Evolutionary conservation across 345 rosid genomes (phyloP), one percentile per base, ranked within the genome.

Genomic region (Carallia pectinifolia): DNA sequence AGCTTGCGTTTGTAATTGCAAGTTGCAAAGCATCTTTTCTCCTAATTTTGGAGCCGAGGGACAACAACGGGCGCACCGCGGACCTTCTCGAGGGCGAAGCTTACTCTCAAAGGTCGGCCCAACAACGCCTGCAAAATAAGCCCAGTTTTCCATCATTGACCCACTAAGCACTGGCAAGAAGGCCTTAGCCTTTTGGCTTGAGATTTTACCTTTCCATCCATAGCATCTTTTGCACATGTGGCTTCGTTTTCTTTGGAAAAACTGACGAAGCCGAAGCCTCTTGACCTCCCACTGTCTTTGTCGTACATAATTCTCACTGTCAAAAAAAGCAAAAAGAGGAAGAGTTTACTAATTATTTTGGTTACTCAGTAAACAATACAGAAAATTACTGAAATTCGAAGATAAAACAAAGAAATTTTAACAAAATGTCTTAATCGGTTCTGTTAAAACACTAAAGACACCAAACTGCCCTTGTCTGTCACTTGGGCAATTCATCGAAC

Each of bases 231-330:
- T 1, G 97, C 99, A 70, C 74, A 69, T 7, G 47, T 19, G 65
- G 97, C 97, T 47, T 87, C 81, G 10, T 67, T 81, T 77, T 83
- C 83, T 68, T 85, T 82, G 15, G 80, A 64, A 69, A 90, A 95
- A 69, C 82, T 86, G 64, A 95, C 92, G 76, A 92, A 95, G 19
- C 99, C 99, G 31, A 88, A 92, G 5, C 99, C 92, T 90, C 89
- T 90, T 64, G 99, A 83, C 71, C 99, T 80, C 34, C 97, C 97
- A 59, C 80, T 87, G 50, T 80, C 90, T 75, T 77, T 91, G 61
- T 91, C 97, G 10, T 93, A 91, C 55, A 81, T 70, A 62, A 91
- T 88, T 82, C 73, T 87, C 75, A 88, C 98, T 91, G 23, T 23
- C 23, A 23, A 23, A 23, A 23, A 23, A 23, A 23, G 23, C 23